Conservation (phyloP, 1,284 basidiomycete species). For the Coniophora puteana region DNA sequence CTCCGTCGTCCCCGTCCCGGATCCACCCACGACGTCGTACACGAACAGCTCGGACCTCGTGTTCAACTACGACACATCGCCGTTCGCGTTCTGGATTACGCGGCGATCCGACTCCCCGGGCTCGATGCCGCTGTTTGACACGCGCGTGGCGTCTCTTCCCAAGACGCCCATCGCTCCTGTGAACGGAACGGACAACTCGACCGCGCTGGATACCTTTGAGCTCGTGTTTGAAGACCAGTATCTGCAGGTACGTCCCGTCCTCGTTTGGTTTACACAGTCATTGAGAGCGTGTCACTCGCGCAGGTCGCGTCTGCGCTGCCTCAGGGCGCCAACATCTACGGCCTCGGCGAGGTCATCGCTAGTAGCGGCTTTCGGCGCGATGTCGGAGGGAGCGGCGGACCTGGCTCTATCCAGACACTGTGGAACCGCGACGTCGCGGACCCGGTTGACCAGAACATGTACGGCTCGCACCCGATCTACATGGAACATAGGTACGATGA, state of each 20-base stretch:
- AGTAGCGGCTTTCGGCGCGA: slow-evolving; percentile 66
- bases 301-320: slow-evolving; percentile 66
- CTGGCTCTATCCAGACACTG: slow-evolving; percentile 64
- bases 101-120: slow-evolving; percentile 57
- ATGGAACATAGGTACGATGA: slow-evolving; percentile 59
- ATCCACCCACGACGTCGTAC: slow-evolving; percentile 30
- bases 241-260: slow-evolving; percentile 38
- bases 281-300: too few relatives aligned
- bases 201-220: slow-evolving; percentile 53
- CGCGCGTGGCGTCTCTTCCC: slow-evolving; percentile 55
- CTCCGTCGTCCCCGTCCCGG: slow-evolving; percentile 49
- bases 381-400: slow-evolving; percentile 44
- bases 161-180: slow-evolving; percentile 49
- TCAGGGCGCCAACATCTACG: slow-evolving; percentile 69
- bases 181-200: slow-evolving; percentile 41
- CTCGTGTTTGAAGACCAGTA: slow-evolving; percentile 79
- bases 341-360: slow-evolving; percentile 71
- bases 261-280: background rate
- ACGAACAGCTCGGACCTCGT: slow-evolving; percentile 48
- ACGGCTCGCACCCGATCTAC: slow-evolving; percentile 70
- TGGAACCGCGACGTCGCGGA: slow-evolving; percentile 65
- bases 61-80: slow-evolving; percentile 64
- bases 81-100: slow-evolving; percentile 80
- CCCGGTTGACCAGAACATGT: slow-evolving; percentile 64
- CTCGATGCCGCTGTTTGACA: slow-evolving; percentile 69